Conservation (phyloP, 257 asterid genomes). For the Cruciata laevipes region DNA sequence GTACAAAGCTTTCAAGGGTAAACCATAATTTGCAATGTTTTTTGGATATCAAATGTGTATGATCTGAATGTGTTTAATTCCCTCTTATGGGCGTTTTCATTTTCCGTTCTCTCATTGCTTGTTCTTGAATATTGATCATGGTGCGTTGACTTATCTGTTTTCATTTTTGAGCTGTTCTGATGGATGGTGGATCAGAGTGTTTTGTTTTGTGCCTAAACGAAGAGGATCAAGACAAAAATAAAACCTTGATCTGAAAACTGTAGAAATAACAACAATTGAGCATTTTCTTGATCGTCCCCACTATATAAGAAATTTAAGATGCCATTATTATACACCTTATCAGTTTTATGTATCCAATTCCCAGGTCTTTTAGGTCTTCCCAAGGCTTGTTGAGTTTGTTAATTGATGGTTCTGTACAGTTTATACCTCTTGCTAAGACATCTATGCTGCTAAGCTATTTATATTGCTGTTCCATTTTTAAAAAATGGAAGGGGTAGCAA, state of each 20-base stretch:
- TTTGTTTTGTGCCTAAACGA: background rate
- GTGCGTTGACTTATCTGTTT: background rate
- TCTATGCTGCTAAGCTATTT: too few species aligned
- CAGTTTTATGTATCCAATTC: too few species aligned
- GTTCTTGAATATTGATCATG: background rate
- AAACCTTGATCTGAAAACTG: background rate
- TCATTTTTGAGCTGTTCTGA: background rate
- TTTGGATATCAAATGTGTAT: background rate
- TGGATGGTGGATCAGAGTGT: too few species aligned
- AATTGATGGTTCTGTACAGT: too few species aligned
- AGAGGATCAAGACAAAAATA: background rate
- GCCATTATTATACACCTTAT: too few species aligned
- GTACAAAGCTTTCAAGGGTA: conserved; percentile 90
- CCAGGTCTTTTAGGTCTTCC: too few species aligned
- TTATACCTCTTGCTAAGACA: too few species aligned
- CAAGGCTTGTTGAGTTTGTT: too few species aligned
- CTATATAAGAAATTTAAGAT: too few species aligned
- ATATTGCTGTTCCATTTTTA: too few species aligned
- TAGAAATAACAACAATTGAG: background rate
- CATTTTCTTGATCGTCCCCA: too few species aligned
- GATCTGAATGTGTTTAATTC: background rate
- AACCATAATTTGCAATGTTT: background rate
- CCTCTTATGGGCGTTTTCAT: background rate
- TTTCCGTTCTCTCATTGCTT: background rate
- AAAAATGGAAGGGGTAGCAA: too few species aligned